Evolutionary conservation across 768 basidiomycete genomes (phyloP), one percentile per base, ranked within the genome.

Genomic region (Pisolithus sp.): DNA sequence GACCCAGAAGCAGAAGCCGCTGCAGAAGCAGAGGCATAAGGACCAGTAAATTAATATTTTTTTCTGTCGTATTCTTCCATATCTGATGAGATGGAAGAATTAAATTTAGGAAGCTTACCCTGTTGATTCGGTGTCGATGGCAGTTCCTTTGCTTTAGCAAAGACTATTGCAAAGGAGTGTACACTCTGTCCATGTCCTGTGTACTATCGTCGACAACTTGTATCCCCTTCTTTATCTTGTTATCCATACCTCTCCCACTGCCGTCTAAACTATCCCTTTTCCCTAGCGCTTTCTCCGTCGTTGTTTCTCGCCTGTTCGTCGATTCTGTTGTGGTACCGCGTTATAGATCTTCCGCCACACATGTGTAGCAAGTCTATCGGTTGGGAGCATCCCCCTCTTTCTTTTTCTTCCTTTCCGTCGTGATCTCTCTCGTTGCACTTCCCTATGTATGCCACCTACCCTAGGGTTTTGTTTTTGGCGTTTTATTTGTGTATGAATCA

Each of bases 1-100:
- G 81, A 82, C 48, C 75, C 71, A 40, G 79, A 77, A 54, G 73
- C 60, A 4, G 73, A 75, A 42, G 72, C 68, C 41, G 68, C 59
- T 6, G 72, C 72, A 24, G 75, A 71, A 54, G 65, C 69, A 45
- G 76, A 73, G 55, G 66, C 57, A 53, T 61, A 13, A 59, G 48
- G 2, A 63, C 61, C 18, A 53, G 66, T 57, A 8, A 7, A 20
- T 34, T 34, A 34, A 13, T 26, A 45, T 55, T 34, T 13, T n/a
- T 54, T 26, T 36, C 9, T 8, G 21, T 24, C 34, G 41, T 55
- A 46, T 30, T 6, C 23, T n/a, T 23, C 40, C 52, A 15, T 13
- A 4, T 39, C 58, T 7, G 48, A 44, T 7, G 3, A 24, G 10
- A 30, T 9, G 30, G 12, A 17, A 67, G 67, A 55, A 55, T 56